These are phyloP conservation scores for Cymodocea nodosa DNA, from an alignment of 116 monocot species.

Conservation along the genomic window DNA sequence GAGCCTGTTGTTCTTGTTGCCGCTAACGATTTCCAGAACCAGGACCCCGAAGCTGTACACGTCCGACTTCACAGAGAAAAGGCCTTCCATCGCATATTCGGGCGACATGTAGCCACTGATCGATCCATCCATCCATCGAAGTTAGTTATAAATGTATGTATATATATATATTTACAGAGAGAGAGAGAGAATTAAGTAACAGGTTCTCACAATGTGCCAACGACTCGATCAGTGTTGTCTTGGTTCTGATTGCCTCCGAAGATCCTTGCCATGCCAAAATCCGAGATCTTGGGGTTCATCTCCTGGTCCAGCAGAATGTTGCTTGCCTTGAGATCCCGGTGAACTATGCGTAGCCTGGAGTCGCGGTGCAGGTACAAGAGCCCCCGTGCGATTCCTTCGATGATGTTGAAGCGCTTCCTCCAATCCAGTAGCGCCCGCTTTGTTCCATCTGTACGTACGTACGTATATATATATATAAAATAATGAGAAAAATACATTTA, in stretches of 20 bases:
- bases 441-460: neutral
- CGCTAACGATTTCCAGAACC: neutral
- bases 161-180: no score
- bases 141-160: no score
- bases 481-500: neutral
- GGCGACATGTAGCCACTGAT: constrained; percentile 49
- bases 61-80: constrained; percentile 41
- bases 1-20: neutral
- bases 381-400: constrained; percentile 55
- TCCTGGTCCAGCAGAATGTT: constrained; percentile 51
- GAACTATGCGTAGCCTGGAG: constrained; percentile 50
- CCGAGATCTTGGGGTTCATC: constrained; percentile 57
- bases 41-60: constrained; percentile 41
- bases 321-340: constrained; percentile 52
- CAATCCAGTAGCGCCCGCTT: constrained; percentile 23
- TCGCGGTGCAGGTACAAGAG: constrained; percentile 62
- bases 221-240: constrained; percentile 26
- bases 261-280: constrained; percentile 52
- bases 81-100: constrained; percentile 45
- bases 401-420: constrained; percentile 37
- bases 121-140: no score
- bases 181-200: no score
- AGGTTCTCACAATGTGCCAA: constrained; percentile 40
- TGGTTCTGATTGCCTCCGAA: constrained; percentile 28
- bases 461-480: no score